A percentile compares a stretch with the other conserved stretches of the same genome.
Evolutionary conservation across 768 basidiomycete species (phyloP).

Genomic region (Tricholoma matsutake): DNA sequence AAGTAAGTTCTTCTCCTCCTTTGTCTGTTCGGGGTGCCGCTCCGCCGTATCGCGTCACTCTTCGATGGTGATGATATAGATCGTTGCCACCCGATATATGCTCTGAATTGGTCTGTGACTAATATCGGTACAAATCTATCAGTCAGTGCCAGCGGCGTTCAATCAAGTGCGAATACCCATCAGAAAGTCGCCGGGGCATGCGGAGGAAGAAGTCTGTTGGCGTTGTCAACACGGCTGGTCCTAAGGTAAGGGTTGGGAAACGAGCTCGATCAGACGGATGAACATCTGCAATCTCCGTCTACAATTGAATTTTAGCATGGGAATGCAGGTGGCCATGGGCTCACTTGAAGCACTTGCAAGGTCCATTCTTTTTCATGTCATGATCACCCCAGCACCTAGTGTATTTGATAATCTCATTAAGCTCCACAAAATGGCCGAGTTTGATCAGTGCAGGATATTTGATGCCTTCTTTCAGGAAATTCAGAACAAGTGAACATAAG

Average conservation of each 20-base stretch:
- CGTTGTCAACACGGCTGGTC: slow-evolving; percentile 16
- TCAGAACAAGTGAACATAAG: too few species aligned
- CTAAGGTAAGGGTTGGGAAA: slow-evolving; percentile 21
- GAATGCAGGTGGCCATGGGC: too few species aligned
- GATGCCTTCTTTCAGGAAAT: too few species aligned
- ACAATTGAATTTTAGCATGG: background rate
- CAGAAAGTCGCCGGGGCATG: slow-evolving; percentile 68
- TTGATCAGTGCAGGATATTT: too few species aligned
- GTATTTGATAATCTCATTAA: too few species aligned
- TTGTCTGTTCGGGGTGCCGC: slow-evolving; percentile 2
- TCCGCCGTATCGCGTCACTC: slow-evolving; percentile 8
- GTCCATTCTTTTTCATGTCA: too few species aligned
- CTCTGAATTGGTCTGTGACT: background rate
- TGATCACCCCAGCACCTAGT: too few species aligned
- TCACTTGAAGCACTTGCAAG: too few species aligned
- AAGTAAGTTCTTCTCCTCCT: slow-evolving; percentile 45
- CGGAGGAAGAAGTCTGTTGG: slow-evolving; percentile 44
- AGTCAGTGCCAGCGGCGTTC: slow-evolving; percentile 74
- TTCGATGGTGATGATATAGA: background rate
- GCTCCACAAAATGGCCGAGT: too few species aligned
- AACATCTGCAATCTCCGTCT: background rate
- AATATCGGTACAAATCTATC: slow-evolving; percentile 12
- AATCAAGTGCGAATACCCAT: slow-evolving; percentile 68
- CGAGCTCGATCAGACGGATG: slow-evolving; percentile 6
- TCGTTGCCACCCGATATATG: background rate